A percentile compares a stretch with the other conserved stretches of the same genome.
Conservation (phyloP, 2,329 filamentous ascomycete species). For the Talaromyces islandicus region DNA sequence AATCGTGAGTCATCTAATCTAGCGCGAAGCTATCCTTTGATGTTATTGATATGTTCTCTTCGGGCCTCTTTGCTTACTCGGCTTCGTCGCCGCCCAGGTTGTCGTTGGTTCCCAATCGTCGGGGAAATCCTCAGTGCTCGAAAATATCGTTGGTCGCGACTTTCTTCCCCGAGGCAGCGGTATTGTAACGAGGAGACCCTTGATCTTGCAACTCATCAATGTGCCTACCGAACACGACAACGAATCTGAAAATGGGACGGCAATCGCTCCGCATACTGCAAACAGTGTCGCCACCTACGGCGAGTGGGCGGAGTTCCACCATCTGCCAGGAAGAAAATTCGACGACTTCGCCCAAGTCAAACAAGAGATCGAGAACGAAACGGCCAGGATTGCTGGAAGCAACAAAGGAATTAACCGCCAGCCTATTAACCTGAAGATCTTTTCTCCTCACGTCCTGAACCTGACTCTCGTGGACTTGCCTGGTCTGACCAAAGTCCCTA, state of each 20-base stretch:
- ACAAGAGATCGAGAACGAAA: constrained; percentile 95
- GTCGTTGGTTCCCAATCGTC: constrained; percentile 98
- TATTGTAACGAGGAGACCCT: constrained; percentile 87
- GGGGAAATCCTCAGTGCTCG: constrained; percentile 95
- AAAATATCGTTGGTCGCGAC: constrained; percentile 97
- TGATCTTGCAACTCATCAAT: constrained; percentile 98
- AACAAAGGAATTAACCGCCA: constrained; percentile 98
- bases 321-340: constrained; percentile 82
- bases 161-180: constrained; percentile 94
- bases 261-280: constrained; percentile 68
- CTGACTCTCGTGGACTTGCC: constrained; percentile 93
- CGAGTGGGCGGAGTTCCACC: constrained; percentile 94
- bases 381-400: constrained; percentile 84
- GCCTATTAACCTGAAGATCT: constrained; percentile 97
- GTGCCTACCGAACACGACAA: constrained; percentile 70
- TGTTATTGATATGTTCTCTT: background rate
- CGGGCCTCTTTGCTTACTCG: constrained; percentile 1
- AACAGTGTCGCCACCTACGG: constrained; percentile 62
- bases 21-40: background rate
- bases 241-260: constrained; percentile 58
- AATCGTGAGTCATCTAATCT: constrained; percentile 64
- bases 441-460: constrained; percentile 93
- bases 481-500: constrained; percentile 94
- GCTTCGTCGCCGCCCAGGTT: constrained; percentile 53
- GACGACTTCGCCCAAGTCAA: constrained; percentile 91